Conservation (phyloP, 345 rosid genomes). For the Angophora floribunda region DNA sequence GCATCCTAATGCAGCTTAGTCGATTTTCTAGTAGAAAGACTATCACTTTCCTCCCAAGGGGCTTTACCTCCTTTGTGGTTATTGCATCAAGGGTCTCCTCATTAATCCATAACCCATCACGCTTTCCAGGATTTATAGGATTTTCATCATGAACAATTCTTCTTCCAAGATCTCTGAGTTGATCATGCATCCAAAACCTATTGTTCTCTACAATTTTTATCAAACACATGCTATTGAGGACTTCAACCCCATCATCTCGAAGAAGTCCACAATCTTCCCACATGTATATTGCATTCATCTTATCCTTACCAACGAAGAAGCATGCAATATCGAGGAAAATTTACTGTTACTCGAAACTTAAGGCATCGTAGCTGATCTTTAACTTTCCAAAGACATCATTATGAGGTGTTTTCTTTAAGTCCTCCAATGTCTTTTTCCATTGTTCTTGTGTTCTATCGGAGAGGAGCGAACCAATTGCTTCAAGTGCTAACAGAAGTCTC, state of each 20-base stretch:
- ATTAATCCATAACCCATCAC: background rate
- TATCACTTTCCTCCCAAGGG: accelerated
- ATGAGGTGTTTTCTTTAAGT: background rate
- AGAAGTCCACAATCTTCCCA: background rate
- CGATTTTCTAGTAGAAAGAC: background rate
- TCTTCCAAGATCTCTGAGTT: background rate
- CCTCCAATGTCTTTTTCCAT: background rate
- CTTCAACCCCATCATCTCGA: background rate
- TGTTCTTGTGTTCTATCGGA: background rate
- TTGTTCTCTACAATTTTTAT: background rate
- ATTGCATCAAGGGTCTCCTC: background rate
- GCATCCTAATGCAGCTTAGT: accelerated
- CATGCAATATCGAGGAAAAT: background rate
- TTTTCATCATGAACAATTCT: background rate
- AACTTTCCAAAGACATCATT: background rate
- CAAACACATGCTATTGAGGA: background rate
- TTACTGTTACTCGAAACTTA: background rate
- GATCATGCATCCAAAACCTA: background rate
- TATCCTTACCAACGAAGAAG: background rate
- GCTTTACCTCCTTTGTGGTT: background rate
- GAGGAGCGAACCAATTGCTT: background rate
- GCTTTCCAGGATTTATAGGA: background rate
- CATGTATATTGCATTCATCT: background rate
- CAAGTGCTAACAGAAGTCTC: background rate
- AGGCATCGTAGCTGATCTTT: background rate